Evolutionary conservation across 345 rosid species (phyloP), one percentile per base, ranked within the genome.

Genomic region (Salix arbutifolia): DNA sequence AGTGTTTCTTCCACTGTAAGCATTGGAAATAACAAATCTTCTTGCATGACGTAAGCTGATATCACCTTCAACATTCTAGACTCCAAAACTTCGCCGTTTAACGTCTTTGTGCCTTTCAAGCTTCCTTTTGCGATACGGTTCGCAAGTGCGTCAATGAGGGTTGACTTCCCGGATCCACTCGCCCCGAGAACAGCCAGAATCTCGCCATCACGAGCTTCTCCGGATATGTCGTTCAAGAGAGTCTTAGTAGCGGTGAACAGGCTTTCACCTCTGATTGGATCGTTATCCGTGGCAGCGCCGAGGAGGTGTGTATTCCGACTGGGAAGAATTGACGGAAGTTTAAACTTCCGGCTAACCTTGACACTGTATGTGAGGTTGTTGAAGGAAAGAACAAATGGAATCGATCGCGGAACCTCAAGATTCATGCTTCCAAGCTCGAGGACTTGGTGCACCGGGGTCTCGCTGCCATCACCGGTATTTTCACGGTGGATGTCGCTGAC

Each of bases 1-100:
- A 95, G 73, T 0, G 98, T 91, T 77, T 95, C 99, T 71, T 90
- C 93, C 4, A 95, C 99, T 0, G 97, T 93, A 10, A 93, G 92
- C 99, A 93, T 95, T 6, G 97, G 97, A 68, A 83, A 93, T 26
- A 93, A 82, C 30, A 95, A 84, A 72, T 95, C 97, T 64, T 95
- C 99, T 75, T 93, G 99, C 99, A 91, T 93, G 44, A 95, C 98
- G 72, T 95, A 95, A 13, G 97, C 98, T 0, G 96, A 95, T 17
- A 93, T 95, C 77, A 89, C 97, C 42, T 93, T 95, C 71, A 90
- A 78, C 91, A 87, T 83, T 35, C 93, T 78, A 18, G 98, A 93
- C 65, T 89, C 98, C 53, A 95, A 76, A 7, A 75, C 80, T 68
- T 95, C 96, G 3, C 94, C 96, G 69, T 95, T 95, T 3, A 95